Percentiles rank a stretch among this genome's conserved stretches.
Conservation (phyloP, 345 rosid species). For the Hibiscus syriacus region DNA sequence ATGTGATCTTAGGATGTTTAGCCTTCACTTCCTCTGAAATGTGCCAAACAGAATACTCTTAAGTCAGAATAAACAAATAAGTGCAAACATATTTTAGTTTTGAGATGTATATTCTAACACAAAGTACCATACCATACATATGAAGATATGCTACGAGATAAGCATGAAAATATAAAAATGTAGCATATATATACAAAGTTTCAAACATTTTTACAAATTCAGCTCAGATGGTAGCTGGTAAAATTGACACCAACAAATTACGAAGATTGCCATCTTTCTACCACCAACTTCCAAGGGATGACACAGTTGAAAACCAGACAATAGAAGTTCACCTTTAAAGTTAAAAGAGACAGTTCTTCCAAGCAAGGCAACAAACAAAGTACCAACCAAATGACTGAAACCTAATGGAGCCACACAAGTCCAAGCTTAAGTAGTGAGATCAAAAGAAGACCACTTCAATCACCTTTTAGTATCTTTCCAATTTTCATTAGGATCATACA, state of each 20-base stretch:
- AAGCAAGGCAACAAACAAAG: not conserved
- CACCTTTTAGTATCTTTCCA: not conserved
- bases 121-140: not conserved
- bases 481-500: not conserved
- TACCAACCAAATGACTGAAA: not conserved
- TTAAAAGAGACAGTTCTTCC: not conserved
- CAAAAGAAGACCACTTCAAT: not conserved
- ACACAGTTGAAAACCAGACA: not conserved
- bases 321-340: too few relatives aligned
- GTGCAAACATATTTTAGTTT: not conserved
- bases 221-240: not conserved
- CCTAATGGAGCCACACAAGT: not conserved
- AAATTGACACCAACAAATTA: not conserved
- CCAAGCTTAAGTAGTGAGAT: not conserved
- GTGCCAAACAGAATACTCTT: conserved; percentile 12
- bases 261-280: not conserved
- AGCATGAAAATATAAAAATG: not conserved
- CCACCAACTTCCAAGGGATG: not conserved
- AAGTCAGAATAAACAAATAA: not conserved
- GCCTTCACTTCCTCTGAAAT: conserved; percentile 72
- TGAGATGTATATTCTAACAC: not conserved
- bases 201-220: not conserved
- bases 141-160: not conserved
- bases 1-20: conserved; percentile 68
- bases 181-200: not conserved